A percentile compares a stretch with the other conserved stretches of the same genome.
Evolutionary conservation across 208 protist genomes (phyloP).

Genomic region (Leishmania aethiopica): DNA sequence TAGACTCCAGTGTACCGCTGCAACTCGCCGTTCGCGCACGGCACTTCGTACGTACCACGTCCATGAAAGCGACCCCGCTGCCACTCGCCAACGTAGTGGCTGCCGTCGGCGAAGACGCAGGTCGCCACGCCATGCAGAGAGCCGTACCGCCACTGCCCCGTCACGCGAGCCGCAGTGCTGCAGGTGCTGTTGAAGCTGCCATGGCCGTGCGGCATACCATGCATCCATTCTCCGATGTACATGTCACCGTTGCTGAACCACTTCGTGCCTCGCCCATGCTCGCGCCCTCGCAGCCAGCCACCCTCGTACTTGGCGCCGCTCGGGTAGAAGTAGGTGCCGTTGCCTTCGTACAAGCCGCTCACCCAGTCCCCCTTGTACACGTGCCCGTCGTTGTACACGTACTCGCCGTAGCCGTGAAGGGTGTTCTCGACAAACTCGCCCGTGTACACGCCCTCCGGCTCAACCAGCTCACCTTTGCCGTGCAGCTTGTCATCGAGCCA

Average conservation of each 20-base stretch:
- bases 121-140: slow-evolving; percentile 59
- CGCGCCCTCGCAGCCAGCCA: slow-evolving; percentile 60
- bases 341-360: slow-evolving; percentile 73
- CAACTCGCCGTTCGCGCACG: slow-evolving; percentile 17
- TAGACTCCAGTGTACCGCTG: slow-evolving; percentile 72
- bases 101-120: slow-evolving; percentile 72
- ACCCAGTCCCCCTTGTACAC: slow-evolving; percentile 92
- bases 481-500: slow-evolving; percentile 86
- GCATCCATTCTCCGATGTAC: slow-evolving; percentile 76
- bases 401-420: slow-evolving; percentile 88
- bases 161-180: slow-evolving; percentile 45
- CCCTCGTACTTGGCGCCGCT: slow-evolving; percentile 82
- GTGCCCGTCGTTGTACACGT: slow-evolving; percentile 86
- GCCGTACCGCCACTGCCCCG: slow-evolving; percentile 82
- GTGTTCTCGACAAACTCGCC: slow-evolving; percentile 82
- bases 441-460: slow-evolving; percentile 78
- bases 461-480: slow-evolving; percentile 81
- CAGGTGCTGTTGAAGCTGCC: slow-evolving; percentile 69
- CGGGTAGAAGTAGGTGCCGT: slow-evolving; percentile 69
- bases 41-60: slow-evolving; percentile 44
- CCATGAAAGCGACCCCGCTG: slow-evolving; percentile 65
- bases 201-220: slow-evolving; percentile 70
- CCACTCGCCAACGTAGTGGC: slow-evolving; percentile 77
- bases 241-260: slow-evolving; percentile 81
- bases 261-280: slow-evolving; percentile 77